Percentiles rank a stretch among this genome's conserved stretches.
phyloP scores from a whole-genome alignment of 1,284 basidiomycete genomes.

The Cryptococcus hybrid region DNA sequence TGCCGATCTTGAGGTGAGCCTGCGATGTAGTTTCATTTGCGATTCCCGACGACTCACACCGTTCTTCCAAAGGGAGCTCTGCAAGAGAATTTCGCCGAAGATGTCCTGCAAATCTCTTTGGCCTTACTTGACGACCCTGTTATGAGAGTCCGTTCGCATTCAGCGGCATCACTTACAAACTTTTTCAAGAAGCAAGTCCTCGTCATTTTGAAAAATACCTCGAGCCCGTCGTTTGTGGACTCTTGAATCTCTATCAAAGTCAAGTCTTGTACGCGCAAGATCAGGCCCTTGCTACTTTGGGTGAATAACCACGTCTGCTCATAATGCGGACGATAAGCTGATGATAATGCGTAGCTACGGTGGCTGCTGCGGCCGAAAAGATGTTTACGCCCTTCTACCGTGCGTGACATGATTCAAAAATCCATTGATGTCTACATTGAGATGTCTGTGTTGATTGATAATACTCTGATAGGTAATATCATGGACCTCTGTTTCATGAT shows the following conservation, averaged over 20 bases:
- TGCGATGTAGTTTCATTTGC: too few species aligned
- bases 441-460: too few species aligned
- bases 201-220: constrained; percentile 69
- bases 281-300: constrained; percentile 69
- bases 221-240: constrained; percentile 68
- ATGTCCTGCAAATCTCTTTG: constrained; percentile 62
- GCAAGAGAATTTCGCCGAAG: constrained; percentile 25
- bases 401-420: constrained; percentile 54
- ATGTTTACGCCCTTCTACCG: constrained; percentile 38
- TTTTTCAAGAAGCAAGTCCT: constrained; percentile 80
- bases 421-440: too few species aligned
- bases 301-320: background rate
- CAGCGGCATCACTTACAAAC: constrained; percentile 80
- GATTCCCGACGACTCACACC: background rate
- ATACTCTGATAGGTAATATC: constrained; percentile 17
- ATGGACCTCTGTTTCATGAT: constrained; percentile 55
- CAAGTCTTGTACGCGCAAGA: constrained; percentile 68
- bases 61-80: constrained; percentile 22
- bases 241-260: constrained; percentile 60
- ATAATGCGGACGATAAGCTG: background rate
- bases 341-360: constrained; percentile 29
- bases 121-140: constrained; percentile 72
- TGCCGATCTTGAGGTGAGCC: constrained; percentile 69
- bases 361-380: constrained; percentile 72
- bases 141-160: constrained; percentile 74